phyloP scores from a whole-genome alignment of 345 rosid genomes.

The Sisymbrium irio region DNA sequence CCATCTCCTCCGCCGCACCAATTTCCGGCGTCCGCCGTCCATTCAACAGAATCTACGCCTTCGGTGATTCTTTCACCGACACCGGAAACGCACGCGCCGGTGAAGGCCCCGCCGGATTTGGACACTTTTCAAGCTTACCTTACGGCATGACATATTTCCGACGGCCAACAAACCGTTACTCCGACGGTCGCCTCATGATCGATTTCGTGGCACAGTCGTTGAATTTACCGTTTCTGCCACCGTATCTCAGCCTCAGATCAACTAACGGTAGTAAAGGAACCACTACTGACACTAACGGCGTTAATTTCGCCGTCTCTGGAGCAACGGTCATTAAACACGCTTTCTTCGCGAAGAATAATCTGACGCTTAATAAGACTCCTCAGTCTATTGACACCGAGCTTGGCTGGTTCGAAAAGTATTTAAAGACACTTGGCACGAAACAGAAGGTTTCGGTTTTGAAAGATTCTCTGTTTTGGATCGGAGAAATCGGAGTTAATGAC shows the following conservation, averaged over 20 bases:
- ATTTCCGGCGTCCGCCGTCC: slow-evolving; percentile 32
- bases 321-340: slow-evolving; percentile 73
- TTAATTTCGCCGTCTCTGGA: slow-evolving; percentile 93
- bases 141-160: slow-evolving; percentile 82
- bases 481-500: slow-evolving; percentile 92
- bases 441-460: slow-evolving; percentile 42
- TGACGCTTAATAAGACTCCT: slow-evolving; percentile 64
- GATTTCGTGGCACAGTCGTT: slow-evolving; percentile 75
- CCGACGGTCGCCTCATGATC: slow-evolving; percentile 83
- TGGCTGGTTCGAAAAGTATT: slow-evolving; percentile 54
- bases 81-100: slow-evolving; percentile 78
- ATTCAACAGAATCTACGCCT: slow-evolving; percentile 76
- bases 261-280: slow-evolving; percentile 31
- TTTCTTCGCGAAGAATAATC: slow-evolving; percentile 74
- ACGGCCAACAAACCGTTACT: slow-evolving; percentile 81
- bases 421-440: slow-evolving; percentile 47
- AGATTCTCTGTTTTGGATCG: slow-evolving; percentile 82
- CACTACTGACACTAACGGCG: slow-evolving; percentile 39
- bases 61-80: slow-evolving; percentile 93
- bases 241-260: slow-evolving; percentile 45
- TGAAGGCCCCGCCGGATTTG: slow-evolving; percentile 70
- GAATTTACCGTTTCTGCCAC: slow-evolving; percentile 71
- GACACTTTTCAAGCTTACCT: slow-evolving; percentile 74
- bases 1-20: slow-evolving; percentile 1
- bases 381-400: slow-evolving; percentile 72